Conservation (phyloP, 345 rosid genomes). For the Eucalyptus virginea region DNA sequence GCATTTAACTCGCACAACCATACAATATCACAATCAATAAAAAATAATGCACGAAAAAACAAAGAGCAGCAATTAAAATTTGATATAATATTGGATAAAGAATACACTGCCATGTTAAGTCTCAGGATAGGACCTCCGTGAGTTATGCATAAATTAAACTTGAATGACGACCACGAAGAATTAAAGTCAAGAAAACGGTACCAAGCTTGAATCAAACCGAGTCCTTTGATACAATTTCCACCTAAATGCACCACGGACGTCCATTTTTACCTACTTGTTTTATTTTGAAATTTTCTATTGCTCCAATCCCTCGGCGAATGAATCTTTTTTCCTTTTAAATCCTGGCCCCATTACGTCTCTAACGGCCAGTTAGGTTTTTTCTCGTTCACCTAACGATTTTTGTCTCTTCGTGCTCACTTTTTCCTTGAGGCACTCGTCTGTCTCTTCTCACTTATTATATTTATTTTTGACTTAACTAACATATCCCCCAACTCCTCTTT, state of each 20-base stretch:
- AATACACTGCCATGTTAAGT: neutral
- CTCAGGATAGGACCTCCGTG: neutral
- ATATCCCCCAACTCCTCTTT: no score
- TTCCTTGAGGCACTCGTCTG: no score
- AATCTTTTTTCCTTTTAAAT: no score
- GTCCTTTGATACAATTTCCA: neutral
- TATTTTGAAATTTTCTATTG: no score
- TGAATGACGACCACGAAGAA: neutral
- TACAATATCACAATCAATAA: neutral
- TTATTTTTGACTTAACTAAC: no score
- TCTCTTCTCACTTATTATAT: no score
- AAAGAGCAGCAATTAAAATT: neutral
- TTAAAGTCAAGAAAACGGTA: neutral
- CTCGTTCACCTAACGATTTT: no score
- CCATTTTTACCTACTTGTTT: neutral
- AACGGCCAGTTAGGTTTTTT: no score
- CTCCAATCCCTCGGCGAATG: neutral
- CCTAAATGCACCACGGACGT: neutral
- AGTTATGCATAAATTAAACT: neutral
- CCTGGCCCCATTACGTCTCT: no score
- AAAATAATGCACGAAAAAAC: rapidly evolving
- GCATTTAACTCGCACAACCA: neutral
- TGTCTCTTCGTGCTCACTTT: no score
- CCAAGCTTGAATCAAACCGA: neutral
- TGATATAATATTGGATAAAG: neutral